phyloP scores from a whole-genome alignment of 768 basidiomycete species.

The Chalciporus sphaerocephalus region DNA sequence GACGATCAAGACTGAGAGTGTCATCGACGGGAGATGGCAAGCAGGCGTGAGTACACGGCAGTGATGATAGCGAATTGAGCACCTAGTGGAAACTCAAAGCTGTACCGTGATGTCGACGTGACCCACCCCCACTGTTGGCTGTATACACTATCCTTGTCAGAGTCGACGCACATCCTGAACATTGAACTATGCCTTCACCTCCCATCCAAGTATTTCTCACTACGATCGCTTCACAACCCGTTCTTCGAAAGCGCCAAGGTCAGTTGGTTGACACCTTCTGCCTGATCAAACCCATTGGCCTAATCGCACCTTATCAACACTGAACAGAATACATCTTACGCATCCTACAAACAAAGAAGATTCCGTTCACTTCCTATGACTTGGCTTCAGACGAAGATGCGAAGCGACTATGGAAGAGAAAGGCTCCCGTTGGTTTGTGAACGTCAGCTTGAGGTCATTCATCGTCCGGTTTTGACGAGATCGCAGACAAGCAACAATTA shows the following conservation, averaged over 20 bases:
- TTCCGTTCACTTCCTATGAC: constrained; percentile 77
- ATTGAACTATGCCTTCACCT: constrained; percentile 63
- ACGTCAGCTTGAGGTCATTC: not conserved
- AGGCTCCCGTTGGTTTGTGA: constrained; percentile 59
- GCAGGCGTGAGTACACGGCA: not conserved
- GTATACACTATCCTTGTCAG: too few relatives aligned
- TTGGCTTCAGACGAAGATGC: constrained; percentile 81
- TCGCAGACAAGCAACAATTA: constrained; percentile 73
- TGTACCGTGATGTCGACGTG: too few relatives aligned
- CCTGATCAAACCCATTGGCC: not conserved
- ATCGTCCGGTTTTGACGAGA: constrained; percentile 1
- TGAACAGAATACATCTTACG: constrained; percentile 85
- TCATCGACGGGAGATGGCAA: constrained; percentile 19
- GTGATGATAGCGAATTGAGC: too few relatives aligned
- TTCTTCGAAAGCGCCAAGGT: constrained; percentile 79
- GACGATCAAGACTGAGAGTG: constrained; percentile 63
- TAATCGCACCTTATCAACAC: constrained; percentile 1
- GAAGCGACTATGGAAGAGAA: constrained; percentile 76
- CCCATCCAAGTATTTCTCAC: constrained; percentile 79
- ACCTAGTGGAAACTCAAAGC: too few relatives aligned
- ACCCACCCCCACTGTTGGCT: too few relatives aligned
- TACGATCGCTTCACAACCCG: constrained; percentile 81
- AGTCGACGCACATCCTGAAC: not conserved
- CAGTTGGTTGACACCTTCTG: constrained; percentile 6
- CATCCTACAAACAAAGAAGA: constrained; percentile 82